These are phyloP conservation scores for Macaranga tanarius DNA, from an alignment of 441 rosid genomes.

Conservation along the genomic window DNA sequence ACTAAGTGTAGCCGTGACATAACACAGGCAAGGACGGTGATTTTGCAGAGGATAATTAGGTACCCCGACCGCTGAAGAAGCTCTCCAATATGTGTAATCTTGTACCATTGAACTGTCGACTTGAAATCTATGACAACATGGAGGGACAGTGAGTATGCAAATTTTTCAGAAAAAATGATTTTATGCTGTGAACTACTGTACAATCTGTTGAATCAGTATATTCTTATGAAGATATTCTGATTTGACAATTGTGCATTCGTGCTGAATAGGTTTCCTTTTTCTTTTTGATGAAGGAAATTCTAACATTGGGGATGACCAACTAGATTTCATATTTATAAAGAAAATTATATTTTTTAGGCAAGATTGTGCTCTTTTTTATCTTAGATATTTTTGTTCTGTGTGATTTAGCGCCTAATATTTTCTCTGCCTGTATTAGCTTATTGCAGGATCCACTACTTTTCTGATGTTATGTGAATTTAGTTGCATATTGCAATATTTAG, in stretches of 20 bases:
- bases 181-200: background rate
- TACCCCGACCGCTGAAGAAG: constrained; percentile 43
- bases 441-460: background rate
- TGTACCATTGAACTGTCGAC: background rate
- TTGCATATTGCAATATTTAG: background rate
- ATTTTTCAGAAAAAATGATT: background rate
- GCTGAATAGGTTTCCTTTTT: background rate
- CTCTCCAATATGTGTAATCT: background rate
- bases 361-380: constrained; percentile 7
- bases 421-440: background rate
- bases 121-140: background rate
- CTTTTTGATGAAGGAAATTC: background rate
- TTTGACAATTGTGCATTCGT: no score
- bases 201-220: background rate
- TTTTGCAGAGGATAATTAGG: constrained; percentile 64
- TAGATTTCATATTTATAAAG: constrained; percentile 6
- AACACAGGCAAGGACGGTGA: constrained; percentile 67
- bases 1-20: constrained; percentile 60
- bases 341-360: background rate
- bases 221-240: no score
- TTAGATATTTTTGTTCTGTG: background rate
- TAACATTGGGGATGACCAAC: background rate
- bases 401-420: background rate
- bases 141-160: background rate
- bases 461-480: background rate